Conservation (phyloP, 192 early-diverging fungal genomes). For the Lobosporangium transversale region DNA sequence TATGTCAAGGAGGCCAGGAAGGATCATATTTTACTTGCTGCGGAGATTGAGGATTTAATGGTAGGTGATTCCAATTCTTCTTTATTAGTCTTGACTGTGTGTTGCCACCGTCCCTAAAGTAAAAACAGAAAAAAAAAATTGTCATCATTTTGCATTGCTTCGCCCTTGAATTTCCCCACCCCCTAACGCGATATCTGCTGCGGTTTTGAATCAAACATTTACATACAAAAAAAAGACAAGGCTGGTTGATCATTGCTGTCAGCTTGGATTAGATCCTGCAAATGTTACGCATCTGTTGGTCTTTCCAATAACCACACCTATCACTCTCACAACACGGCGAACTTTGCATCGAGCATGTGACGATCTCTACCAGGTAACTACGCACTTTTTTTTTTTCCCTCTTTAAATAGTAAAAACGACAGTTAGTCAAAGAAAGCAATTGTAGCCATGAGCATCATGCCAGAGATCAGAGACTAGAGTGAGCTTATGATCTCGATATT, state of each 20-base stretch:
- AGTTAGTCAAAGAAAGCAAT: too few species aligned
- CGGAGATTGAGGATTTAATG: constrained; percentile 63
- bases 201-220: neutral
- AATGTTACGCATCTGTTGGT: constrained; percentile 35
- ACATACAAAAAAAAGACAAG: neutral
- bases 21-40: constrained; percentile 51
- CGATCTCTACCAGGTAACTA: constrained; percentile 27
- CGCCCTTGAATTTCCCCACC: too few species aligned
- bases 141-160: too few species aligned
- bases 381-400: neutral
- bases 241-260: constrained; percentile 29
- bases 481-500: too few species aligned
- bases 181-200: neutral
- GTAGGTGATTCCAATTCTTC: constrained; percentile 23
- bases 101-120: too few species aligned
- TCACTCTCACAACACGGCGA: constrained; percentile 28
- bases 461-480: too few species aligned
- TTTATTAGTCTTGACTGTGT: neutral
- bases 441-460: too few species aligned
- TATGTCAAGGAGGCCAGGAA: constrained; percentile 42
- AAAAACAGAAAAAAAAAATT: too few species aligned
- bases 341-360: constrained; percentile 30
- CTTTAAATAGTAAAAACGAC: neutral
- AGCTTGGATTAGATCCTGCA: constrained; percentile 39
- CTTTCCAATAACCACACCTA: constrained; percentile 10